Base-by-base conservation (phyloP, 2,329 filamentous ascomycete species). In the Cryphonectria japonica region DNA sequence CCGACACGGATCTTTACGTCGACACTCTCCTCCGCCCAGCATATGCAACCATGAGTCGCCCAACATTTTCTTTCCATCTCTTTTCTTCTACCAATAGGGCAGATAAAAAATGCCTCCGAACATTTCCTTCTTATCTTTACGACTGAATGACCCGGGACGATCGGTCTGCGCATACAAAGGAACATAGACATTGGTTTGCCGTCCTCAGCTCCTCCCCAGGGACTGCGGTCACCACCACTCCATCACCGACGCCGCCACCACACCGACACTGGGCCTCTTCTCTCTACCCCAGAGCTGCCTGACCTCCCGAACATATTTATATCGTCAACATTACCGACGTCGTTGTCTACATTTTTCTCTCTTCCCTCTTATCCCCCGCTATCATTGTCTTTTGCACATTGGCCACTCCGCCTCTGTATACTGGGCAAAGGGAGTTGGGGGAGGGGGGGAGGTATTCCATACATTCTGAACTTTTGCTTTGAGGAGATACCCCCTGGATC, bases 401-500 rank as follows among this genome's bases (percentile, higher is more conserved):
- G 39, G 57, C 26, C 50, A 66, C 52, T 22, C 37, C 11, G 50
- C 39, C 66, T 68, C 46, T 26, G 39, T 64, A 41, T 50, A 72
- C 11, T 32, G 34, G 37, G 34, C 34, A 57, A 64, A 64, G 43
- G 46, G 57, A 66, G 26, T 26, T 26, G 26, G 26, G 26, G 26
- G 64, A 3, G 8, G 22, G 3, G 9, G 22, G 6, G 9, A 50
- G 3, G n/a, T n/a, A n/a, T 11, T n/a, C 22, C 8, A n/a, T n/a
- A 11, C 9, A 67, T 63, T 46, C 46, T 67, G 41, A 57, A 43
- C 59, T 8, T 67, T 64, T 65, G 13, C 64, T 66, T 68, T 69
- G 68, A 71, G 70, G 70, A 69, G 70, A 72, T 72, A 72, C 70
- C 70, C 70, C 43, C 59, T 52, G 66, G 67, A 64, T 67, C 54